A percentile compares a stretch with the other conserved stretches of the same genome.
phyloP scores from a whole-genome alignment of 306 rosid genomes.

The Rosa rugosa region DNA sequence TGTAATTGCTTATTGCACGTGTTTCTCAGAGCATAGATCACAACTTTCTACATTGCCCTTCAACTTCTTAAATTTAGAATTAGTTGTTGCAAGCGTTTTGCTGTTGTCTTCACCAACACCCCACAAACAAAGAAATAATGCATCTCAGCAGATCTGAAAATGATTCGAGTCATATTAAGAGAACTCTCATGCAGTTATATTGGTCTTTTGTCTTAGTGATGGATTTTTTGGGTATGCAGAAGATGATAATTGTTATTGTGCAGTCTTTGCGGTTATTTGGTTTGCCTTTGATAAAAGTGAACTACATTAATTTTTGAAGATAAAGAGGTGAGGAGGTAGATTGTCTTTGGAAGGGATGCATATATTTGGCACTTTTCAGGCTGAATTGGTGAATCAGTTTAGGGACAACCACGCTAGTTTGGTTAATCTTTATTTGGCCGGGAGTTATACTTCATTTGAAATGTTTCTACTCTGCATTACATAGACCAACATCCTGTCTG shows the following conservation, averaged over 20 bases:
- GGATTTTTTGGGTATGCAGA: neutral
- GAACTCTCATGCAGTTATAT: neutral
- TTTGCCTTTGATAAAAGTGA: neutral
- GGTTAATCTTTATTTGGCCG: neutral
- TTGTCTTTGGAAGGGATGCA: neutral
- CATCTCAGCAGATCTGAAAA: neutral
- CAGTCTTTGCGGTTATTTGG: neutral
- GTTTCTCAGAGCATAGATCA: neutral
- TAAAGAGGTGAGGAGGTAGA: neutral
- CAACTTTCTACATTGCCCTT: neutral
- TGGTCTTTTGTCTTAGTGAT: neutral
- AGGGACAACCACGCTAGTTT: neutral
- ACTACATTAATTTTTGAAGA: neutral
- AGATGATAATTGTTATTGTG: neutral
- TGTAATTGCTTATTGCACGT: neutral
- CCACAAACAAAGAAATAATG: neutral
- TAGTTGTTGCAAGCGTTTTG: neutral
- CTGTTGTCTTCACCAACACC: neutral
- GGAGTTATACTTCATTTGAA: neutral
- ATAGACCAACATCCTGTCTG: constrained; percentile 4
- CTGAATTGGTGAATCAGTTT: neutral
- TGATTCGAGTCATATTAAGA: neutral
- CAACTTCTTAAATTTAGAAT: neutral
- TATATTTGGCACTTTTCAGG: neutral
- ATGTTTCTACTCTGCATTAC: neutral